phyloP scores from a whole-genome alignment of 305 asterid species.

The Withania somnifera region DNA sequence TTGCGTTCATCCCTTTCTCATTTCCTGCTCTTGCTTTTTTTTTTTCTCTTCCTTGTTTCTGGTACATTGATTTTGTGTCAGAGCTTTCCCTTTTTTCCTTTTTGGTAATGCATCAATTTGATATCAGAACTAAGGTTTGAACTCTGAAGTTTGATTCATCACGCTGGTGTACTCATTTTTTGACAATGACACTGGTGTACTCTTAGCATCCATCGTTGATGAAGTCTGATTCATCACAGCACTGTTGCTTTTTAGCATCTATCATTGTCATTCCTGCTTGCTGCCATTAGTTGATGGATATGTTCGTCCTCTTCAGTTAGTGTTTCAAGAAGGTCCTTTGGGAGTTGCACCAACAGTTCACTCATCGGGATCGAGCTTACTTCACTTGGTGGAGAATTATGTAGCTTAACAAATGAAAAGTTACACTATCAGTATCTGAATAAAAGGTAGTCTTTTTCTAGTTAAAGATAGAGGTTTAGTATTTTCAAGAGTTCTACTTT shows the following conservation, averaged over 20 bases:
- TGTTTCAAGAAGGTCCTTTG: background rate
- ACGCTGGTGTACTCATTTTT: background rate
- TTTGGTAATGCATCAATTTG: background rate
- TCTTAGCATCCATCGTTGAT: background rate
- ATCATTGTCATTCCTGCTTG: background rate
- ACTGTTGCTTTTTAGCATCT: too few relatives aligned
- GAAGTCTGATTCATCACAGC: background rate
- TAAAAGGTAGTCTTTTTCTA: background rate
- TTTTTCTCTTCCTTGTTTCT: background rate
- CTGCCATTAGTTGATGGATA: background rate
- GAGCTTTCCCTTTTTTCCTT: background rate
- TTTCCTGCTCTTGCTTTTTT: background rate
- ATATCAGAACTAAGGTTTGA: background rate
- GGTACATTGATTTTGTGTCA: background rate
- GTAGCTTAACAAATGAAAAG: background rate
- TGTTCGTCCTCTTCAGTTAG: background rate
- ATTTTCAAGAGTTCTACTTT: background rate
- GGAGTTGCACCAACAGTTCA: background rate
- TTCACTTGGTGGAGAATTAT: background rate
- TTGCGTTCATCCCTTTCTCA: background rate
- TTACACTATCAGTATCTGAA: background rate
- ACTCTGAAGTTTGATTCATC: background rate
- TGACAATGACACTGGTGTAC: background rate
- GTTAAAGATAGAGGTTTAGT: background rate
- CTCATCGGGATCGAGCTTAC: background rate